Conservation (phyloP, 1,139 yeast genomes). For the Candida sp. region DNA sequence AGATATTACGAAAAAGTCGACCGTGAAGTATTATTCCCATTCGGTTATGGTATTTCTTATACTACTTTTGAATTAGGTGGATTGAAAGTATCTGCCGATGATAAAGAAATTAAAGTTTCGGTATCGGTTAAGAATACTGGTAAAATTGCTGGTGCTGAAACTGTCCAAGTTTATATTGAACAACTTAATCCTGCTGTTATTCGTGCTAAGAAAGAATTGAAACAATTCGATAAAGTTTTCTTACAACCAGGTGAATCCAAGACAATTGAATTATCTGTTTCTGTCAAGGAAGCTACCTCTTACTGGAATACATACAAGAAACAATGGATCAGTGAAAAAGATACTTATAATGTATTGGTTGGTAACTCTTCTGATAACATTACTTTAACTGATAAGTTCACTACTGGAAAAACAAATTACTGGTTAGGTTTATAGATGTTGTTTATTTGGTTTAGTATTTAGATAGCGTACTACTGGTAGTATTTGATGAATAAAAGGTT, state of each 20-base stretch:
- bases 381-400: slow-evolving; percentile 29
- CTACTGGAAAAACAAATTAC: slow-evolving; percentile 17
- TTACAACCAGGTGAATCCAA: slow-evolving; percentile 39
- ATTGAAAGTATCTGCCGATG: slow-evolving; percentile 12
- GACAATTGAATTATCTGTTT: slow-evolving; percentile 29
- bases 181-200: slow-evolving; percentile 36
- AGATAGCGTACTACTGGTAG: too few species aligned
- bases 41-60: slow-evolving; percentile 61
- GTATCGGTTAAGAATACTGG: slow-evolving; percentile 45
- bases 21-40: slow-evolving; percentile 49
- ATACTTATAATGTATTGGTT: slow-evolving; percentile 43
- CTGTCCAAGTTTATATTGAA: slow-evolving; percentile 43
- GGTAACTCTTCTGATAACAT: slow-evolving; percentile 35
- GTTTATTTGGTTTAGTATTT: too few species aligned
- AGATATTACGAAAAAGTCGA: slow-evolving; percentile 52
- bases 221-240: slow-evolving; percentile 48
- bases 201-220: slow-evolving; percentile 57
- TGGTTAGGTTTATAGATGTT: slow-evolving; percentile 21
- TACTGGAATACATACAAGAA: slow-evolving; percentile 49
- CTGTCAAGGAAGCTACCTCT: slow-evolving; percentile 49
- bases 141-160: slow-evolving; percentile 38
- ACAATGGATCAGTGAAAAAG: slow-evolving; percentile 51
- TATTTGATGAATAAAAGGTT: too few species aligned
- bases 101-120: slow-evolving; percentile 16
- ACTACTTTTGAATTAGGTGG: slow-evolving; percentile 35